Base-by-base conservation (phyloP, 352 stramenopile genomes). In the Paralagenidium karlingii region DNA sequence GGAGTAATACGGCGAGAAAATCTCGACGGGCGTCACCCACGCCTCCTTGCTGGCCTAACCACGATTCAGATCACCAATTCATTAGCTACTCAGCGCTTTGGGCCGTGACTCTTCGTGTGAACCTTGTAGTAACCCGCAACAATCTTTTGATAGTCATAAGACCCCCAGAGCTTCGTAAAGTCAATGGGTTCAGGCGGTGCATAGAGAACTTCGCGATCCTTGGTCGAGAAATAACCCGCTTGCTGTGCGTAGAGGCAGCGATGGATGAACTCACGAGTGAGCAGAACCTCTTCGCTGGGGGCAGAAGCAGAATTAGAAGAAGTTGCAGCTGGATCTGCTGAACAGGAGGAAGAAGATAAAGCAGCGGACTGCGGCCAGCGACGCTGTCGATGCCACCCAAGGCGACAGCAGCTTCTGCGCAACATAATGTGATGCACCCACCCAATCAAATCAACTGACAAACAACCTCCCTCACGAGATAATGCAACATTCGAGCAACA, bases 21-120 rank as follows among this genome's bases (percentile, higher is more conserved):
- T 67, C 43, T 96, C 82, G 8, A 92, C 84, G 18, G 84, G 84
- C 31, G 84, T 96, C 40, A 94, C 73, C 78, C 78, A 96, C 21
- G 78, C 80, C 56, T 92, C 80, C 63, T 64, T 38, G 7, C 30
- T 20, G 19, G 7, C 30, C 30, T 20, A 36, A 36, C 7, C 30
- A 36, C 22, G 8, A 7, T 7, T 36, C 16, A 36, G 30, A 7
- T 3, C 7, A 7, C 19, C n/a, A 13, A 24, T 43, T 30, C 7
- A 41, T 10, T 13, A n/a, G 11, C 16, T 41, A n/a, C 9, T 11
- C 36, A 41, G 16, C 12, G 20, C 36, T 30, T 31, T 9, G 2
- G 8, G 9, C 15, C 3, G 7, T 8, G 22, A 36, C 7, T 3
- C 19, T 36, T 22, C 3, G 22, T 7, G 30, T 22, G 19, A 7